Evolutionary conservation across 139 green algal species (phyloP), one percentile per base, ranked within the genome.

Genomic region (Tetraselmis chui): DNA sequence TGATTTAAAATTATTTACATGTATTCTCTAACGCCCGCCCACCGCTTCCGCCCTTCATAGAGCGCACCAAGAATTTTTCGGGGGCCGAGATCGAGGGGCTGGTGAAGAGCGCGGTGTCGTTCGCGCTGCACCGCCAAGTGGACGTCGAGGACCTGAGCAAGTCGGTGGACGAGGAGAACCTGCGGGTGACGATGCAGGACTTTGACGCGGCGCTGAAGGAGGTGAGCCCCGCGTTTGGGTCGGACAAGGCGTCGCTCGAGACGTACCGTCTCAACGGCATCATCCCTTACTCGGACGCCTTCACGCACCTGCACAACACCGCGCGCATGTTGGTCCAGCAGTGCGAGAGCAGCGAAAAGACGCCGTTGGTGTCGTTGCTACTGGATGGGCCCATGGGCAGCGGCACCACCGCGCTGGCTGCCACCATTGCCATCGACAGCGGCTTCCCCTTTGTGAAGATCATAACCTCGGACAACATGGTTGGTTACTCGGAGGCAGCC

Each of bases 61-160:
- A 91, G 82, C 76, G 82, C 23, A 98, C 95, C 28, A 97, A 97
- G 86, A 99, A 99, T 86, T 99, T 98, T 89, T 94, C 87, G 58
- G 94, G 95, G 30, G 94, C 95, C 26, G 97, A 99, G 87, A 93
- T 99, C 28, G 96, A 99, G 90, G 97, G 96, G 0, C 89, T 99
- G 76, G 93, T 98, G 1, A 98, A 97, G 89, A 94, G 89, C 75
- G 97, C 97, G 0, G 88, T 88, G 0, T 94, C 91, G 1, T 99
- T 97, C 87, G 97, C 95, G 25, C 91, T 99, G 1, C 97, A 97
- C 86, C 86, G 95, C 26, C 96, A 99, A 82, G 89, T 98, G 28
- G 91, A 98, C 87, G 88, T 97, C 26, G 88, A 89, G 77, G 92
- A 99, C 90, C 85, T 99, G 28, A 89, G 87, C 84, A 95, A 96